phyloP scores from a whole-genome alignment of 2,329 filamentous ascomycete genomes.

The Drechslerella coelobrocha region DNA sequence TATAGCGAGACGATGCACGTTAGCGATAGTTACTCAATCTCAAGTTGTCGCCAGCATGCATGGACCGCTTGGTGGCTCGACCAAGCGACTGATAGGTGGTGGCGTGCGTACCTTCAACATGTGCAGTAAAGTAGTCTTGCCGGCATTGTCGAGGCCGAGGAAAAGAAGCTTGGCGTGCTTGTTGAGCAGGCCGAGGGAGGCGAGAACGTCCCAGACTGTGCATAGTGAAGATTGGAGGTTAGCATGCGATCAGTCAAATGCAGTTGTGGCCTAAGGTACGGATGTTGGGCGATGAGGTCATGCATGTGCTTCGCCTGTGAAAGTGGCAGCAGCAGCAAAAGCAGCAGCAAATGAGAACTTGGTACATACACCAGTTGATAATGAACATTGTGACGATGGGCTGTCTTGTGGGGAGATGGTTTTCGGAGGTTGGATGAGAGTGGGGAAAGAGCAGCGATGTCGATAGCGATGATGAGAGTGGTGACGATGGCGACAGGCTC shows the following conservation, averaged over 20 bases:
- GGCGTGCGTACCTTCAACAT: conserved; percentile 79
- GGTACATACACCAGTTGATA: conserved; percentile 85
- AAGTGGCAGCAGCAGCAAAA: not conserved
- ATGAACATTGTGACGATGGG: conserved; percentile 76
- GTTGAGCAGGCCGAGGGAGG: conserved; percentile 85
- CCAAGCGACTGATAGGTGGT: conserved; percentile 6
- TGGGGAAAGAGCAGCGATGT: conserved; percentile 8
- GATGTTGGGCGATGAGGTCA: conserved; percentile 40
- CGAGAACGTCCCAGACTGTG: conserved; percentile 85
- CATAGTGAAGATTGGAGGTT: conserved; percentile 50
- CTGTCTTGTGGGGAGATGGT: not conserved
- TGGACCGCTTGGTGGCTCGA: conserved; percentile 17
- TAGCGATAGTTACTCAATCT: conserved; percentile 18
- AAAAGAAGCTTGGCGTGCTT: conserved; percentile 96
- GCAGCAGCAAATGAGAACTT: conserved; percentile 46
- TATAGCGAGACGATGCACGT: conserved; percentile 58
- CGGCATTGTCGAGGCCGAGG: conserved; percentile 90
- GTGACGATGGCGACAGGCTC: too few relatives aligned
- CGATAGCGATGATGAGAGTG: not conserved
- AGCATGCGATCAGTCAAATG: conserved; percentile 11
- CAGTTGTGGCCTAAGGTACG: conserved; percentile 6
- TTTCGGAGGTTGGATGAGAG: conserved; percentile 28
- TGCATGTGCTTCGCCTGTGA: not conserved
- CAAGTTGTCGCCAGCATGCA: too few relatives aligned
- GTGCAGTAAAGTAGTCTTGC: conserved; percentile 91